phyloP scores from a whole-genome alignment of 805 yeast genomes.

The Saccharomycopsis lassenensis region DNA sequence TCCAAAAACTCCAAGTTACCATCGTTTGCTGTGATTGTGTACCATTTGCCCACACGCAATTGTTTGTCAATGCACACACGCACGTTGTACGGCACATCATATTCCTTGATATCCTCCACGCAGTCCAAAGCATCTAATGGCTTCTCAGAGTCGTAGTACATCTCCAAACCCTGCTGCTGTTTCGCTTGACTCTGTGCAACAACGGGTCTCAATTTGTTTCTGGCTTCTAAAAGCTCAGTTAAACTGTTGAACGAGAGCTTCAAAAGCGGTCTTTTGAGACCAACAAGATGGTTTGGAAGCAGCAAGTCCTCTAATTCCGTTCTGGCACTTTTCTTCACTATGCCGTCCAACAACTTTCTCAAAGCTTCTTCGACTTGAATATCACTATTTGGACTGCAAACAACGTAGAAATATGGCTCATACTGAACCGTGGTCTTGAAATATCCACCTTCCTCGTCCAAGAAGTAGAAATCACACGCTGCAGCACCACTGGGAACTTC shows the following conservation, averaged over 20 bases:
- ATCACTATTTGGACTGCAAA: conserved; percentile 40
- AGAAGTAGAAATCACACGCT: conserved; percentile 88
- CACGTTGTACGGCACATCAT: conserved; percentile 94
- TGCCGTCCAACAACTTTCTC: conserved; percentile 52
- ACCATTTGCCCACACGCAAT: conserved; percentile 94
- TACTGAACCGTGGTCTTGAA: conserved; percentile 77
- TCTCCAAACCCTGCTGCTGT: conserved; percentile 36
- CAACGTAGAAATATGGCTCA: conserved; percentile 79
- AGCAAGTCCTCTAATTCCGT: conserved; percentile 69
- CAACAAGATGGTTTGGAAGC: conserved; percentile 78
- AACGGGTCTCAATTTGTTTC: conserved; percentile 59
- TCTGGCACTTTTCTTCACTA: conserved; percentile 44
- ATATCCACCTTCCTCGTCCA: conserved; percentile 94
- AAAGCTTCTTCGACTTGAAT: conserved; percentile 80
- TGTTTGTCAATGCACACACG: conserved; percentile 88
- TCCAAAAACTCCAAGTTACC: conserved; percentile 50
- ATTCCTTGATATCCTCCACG: conserved; percentile 78
- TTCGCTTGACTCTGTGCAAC: conserved; percentile 54
- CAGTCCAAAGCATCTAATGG: conserved; percentile 44
- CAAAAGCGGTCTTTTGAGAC: conserved; percentile 53
- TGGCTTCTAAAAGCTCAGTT: conserved; percentile 62
- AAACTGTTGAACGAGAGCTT: conserved; percentile 67
- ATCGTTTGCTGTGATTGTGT: conserved; percentile 56
- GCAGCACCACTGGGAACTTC: conserved; percentile 62
- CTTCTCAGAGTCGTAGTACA: conserved; percentile 25